Base-by-base conservation (phyloP, 225 moss, liverwort and hornwort species). In the Bryum argenteum region DNA sequence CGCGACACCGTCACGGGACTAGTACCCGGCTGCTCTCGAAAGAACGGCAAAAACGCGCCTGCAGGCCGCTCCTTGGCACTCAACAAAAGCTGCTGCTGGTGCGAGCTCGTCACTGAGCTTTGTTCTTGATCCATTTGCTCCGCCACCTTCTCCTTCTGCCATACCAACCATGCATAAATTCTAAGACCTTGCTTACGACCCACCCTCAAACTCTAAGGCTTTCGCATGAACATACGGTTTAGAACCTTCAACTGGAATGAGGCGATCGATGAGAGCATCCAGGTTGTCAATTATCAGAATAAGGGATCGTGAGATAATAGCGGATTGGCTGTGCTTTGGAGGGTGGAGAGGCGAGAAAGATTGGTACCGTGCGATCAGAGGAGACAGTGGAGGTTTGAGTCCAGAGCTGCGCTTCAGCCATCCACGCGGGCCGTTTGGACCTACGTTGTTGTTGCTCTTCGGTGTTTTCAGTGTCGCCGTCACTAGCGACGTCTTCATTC, bases 331-430 rank as follows among this genome's bases (percentile, higher is more conserved):
- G 33, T 6, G 7, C 2, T 33, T 33, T 33, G 33, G 33, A 33
- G 33, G 33, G 33, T 33, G 5, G 2, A 2, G 5, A 28, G n/a
- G 9, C 24, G 6, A 28, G 47, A 71, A 39, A 22, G 42, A 66
- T 58, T 11, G 18, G 61, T 72, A 79, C 82, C 79, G 19, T 44
- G 19, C 48, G 66, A 66, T 52, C 75, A 4, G 76, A 61, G 21
- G 69, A 54, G 50, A 20, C 45, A 33, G 33, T 33, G 26, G 93
- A 78, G 13, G 82, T 71, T 22, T 83, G 90, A 16, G 75, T 81
- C 91, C 96, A 91, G 19, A 88, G 77, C 71, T 88, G 96, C 1
- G 87, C 90, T 84, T 96, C 83, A 0, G 76, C 84, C 91, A 96
- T 90, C 96, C 96, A 96, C 42, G 89, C 82, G 6, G 91, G 90